These are phyloP conservation scores for Colletotrichum acutatum DNA, from an alignment of 2,329 filamentous ascomycete genomes.

Conservation along the genomic window DNA sequence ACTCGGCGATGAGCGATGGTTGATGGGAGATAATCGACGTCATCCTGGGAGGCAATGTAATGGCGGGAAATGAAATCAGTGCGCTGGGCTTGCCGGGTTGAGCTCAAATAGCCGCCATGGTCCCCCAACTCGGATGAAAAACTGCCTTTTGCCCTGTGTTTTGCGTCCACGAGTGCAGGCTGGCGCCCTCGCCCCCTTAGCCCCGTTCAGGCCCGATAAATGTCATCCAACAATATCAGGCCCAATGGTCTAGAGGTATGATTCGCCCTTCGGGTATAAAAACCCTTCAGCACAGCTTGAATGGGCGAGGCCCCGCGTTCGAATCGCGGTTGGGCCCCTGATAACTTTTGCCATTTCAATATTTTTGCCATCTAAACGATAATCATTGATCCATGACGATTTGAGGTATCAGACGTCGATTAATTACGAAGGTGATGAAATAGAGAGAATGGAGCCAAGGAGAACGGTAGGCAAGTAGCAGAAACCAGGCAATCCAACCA, in stretches of 20 bases:
- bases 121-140: neutral
- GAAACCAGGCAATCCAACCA: neutral
- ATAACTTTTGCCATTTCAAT: neutral
- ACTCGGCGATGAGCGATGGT: no score
- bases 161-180: neutral
- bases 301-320: constrained; percentile 33
- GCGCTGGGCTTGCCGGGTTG: neutral
- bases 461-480: neutral
- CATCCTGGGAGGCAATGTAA: neutral
- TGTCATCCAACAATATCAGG: neutral
- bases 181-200: no score
- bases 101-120: neutral
- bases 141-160: neutral
- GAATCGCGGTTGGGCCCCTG: constrained; percentile 30
- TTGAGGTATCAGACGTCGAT: no score
- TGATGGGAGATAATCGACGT: neutral
- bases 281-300: constrained; percentile 17
- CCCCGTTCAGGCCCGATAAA: rapidly evolving
- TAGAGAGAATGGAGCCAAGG: no score
- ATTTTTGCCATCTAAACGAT: neutral
- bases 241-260: constrained; percentile 35
- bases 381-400: neutral
- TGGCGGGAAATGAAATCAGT: neutral
- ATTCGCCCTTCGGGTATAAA: constrained; percentile 32
- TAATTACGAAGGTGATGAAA: no score